A percentile compares a stretch with the other conserved stretches of the same genome.
Evolutionary conservation across 139 green algal genomes (phyloP).

Genomic region (Spirogloea muscicola): DNA sequence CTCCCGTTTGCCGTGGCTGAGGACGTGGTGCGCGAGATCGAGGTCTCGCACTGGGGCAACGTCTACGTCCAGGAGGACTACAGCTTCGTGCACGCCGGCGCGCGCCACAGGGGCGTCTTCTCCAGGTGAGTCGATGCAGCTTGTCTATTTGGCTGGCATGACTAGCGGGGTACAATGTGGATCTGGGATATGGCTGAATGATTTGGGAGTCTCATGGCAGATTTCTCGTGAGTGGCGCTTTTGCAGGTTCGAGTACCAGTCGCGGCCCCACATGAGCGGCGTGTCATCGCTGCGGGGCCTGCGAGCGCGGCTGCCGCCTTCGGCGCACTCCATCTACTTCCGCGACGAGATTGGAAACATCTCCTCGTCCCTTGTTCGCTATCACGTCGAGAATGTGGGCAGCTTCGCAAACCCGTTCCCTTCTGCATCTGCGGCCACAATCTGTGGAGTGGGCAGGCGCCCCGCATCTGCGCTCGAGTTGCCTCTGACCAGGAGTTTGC

Average conservation of each 20-base stretch:
- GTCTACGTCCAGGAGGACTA: constrained; percentile 87
- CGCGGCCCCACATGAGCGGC: constrained; percentile 2
- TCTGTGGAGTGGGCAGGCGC: too few species aligned
- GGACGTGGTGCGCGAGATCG: constrained; percentile 69
- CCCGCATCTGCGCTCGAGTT: too few species aligned
- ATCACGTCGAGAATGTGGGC: background rate
- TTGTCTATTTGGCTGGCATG: too few species aligned
- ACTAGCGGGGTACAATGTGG: too few species aligned
- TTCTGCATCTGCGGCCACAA: too few species aligned
- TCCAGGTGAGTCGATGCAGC: constrained; percentile 36
- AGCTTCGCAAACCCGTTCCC: too few species aligned
- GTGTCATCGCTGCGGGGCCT: constrained; percentile 50
- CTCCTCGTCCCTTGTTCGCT: constrained; percentile 59
- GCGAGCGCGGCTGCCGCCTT: constrained; percentile 55
- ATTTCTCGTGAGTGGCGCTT: too few species aligned
- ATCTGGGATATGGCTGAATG: too few species aligned
- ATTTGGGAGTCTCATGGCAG: too few species aligned
- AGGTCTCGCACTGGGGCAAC: constrained; percentile 88
- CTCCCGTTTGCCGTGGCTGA: constrained; percentile 62
- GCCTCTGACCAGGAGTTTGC: too few species aligned
- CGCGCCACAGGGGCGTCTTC: constrained; percentile 61
- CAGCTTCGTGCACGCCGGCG: constrained; percentile 62
- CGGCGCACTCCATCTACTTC: constrained; percentile 72
- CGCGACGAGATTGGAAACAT: constrained; percentile 87
- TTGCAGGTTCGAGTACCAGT: constrained; percentile 44